Conservation (phyloP, 345 rosid species). For the Brassica incana region DNA sequence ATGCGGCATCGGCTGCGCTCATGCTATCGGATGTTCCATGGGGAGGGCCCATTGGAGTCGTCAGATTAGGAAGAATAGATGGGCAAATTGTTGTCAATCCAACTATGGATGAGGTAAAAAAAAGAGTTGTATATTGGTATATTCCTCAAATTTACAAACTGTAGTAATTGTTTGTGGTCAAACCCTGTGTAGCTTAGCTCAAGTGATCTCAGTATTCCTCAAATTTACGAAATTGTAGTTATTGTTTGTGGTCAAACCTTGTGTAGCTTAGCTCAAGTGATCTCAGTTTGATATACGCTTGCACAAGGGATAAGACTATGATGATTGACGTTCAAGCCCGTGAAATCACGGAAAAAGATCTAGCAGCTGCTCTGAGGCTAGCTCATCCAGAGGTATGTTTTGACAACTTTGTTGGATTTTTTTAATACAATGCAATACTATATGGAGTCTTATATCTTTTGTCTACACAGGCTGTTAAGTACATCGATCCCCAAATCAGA, state of each 20-base stretch:
- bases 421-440: conserved; percentile 1
- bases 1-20: conserved; percentile 92
- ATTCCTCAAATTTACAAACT: conserved; percentile 10
- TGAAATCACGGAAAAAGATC: conserved; percentile 83
- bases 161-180: conserved; percentile 21
- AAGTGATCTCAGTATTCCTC: conserved; percentile 67
- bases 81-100: conserved; percentile 85
- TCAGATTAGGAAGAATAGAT: conserved; percentile 75
- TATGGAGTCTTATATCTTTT: conserved; percentile 12
- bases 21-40: conserved; percentile 97
- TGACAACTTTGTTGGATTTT: conserved; percentile 15
- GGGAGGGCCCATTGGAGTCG: conserved; percentile 88
- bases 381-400: conserved; percentile 87
- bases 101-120: conserved; percentile 79
- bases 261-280: conserved; percentile 90
- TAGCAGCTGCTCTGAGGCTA: conserved; percentile 82
- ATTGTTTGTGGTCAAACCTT: conserved; percentile 20
- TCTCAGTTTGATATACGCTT: conserved; percentile 89
- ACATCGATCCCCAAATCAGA: conserved; percentile 83
- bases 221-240: conserved; percentile 16
- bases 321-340: conserved; percentile 96
- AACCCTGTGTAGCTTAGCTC: conserved; percentile 66
- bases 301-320: conserved; percentile 89
- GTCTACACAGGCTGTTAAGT: conserved; percentile 75
- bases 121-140: background rate